phyloP scores from a whole-genome alignment of 495 filamentous ascomycete species.

The Xylaria scruposa region DNA sequence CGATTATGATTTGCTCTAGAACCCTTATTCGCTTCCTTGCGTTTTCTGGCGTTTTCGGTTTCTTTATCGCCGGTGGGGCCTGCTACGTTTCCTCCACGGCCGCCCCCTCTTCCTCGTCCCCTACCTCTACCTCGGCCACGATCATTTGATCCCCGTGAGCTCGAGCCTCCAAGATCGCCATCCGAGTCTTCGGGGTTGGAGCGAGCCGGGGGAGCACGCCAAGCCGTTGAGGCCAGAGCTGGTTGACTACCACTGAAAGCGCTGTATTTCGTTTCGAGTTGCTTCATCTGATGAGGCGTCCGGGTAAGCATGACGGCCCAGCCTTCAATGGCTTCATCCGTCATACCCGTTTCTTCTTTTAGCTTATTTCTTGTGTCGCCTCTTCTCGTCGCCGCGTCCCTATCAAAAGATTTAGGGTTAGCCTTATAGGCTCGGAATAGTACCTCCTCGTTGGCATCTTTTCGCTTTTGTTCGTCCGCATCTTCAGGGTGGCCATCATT shows the following conservation, averaged over 20 bases:
- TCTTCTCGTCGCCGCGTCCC: slow-evolving; percentile 72
- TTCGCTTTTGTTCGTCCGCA: slow-evolving; percentile 46
- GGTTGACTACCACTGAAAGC: slow-evolving; percentile 66
- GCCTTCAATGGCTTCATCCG: slow-evolving; percentile 92
- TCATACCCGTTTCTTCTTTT: slow-evolving; percentile 81
- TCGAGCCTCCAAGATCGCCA: slow-evolving; percentile 37
- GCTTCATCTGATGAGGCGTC: slow-evolving; percentile 68
- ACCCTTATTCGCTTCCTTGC: slow-evolving; percentile 70
- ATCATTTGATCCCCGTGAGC: slow-evolving; percentile 41
- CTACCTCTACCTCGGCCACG: slow-evolving; percentile 58
- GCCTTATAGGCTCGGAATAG: slow-evolving; percentile 74
- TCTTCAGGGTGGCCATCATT: slow-evolving; percentile 56
- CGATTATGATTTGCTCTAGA: slow-evolving; percentile 70
- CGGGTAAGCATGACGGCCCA: slow-evolving; percentile 86
- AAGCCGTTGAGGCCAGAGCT: slow-evolving; percentile 68
- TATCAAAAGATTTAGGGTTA: slow-evolving; percentile 67
- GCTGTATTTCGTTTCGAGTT: slow-evolving; percentile 70
- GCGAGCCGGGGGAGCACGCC: slow-evolving; percentile 53
- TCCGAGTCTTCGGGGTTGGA: slow-evolving; percentile 55
- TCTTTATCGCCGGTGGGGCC: slow-evolving; percentile 64
- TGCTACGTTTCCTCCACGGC: slow-evolving; percentile 62
- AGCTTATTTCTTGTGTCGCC: slow-evolving; percentile 65
- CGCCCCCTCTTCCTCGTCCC: slow-evolving; percentile 58
- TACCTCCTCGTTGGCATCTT: slow-evolving; percentile 56
- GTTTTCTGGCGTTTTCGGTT: slow-evolving; percentile 65